A percentile compares a stretch with the other conserved stretches of the same genome.
Evolutionary conservation across 495 filamentous ascomycete genomes (phyloP).

Genomic region (Daldinia decipiens): DNA sequence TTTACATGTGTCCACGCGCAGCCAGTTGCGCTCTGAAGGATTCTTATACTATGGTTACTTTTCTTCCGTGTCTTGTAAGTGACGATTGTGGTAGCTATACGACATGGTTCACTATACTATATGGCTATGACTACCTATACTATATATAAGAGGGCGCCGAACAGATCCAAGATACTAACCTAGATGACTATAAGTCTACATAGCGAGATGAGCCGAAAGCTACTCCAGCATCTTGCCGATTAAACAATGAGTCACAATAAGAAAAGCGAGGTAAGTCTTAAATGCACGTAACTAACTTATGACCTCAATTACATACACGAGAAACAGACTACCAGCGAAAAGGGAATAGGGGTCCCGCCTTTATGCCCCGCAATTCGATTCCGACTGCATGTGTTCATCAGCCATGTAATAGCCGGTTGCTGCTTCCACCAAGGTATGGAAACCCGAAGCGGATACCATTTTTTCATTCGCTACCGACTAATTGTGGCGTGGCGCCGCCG

Average conservation of each 20-base stretch:
- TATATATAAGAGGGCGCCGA: too few species aligned
- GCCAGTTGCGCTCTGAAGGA: background rate
- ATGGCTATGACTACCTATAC: too few species aligned
- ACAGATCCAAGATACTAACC: too few species aligned
- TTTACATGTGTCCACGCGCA: background rate
- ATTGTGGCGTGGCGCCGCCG: conserved; percentile 26
- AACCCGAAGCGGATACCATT: conserved; percentile 27
- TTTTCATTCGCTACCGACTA: conserved; percentile 19
- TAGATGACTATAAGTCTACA: background rate
- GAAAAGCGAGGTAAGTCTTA: background rate
- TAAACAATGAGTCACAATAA: background rate
- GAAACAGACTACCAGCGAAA: background rate
- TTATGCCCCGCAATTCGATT: conserved; percentile 22
- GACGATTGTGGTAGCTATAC: background rate
- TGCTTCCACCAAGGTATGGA: conserved; percentile 10
- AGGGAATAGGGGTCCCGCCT: conserved; percentile 17
- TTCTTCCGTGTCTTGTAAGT: background rate
- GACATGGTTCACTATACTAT: background rate
- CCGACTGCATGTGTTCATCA: background rate
- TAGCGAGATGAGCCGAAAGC: background rate
- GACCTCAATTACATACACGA: background rate
- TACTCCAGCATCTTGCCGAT: background rate
- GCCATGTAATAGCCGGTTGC: too few species aligned
- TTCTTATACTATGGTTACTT: conserved; percentile 4
- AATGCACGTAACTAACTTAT: background rate